A percentile compares a stretch with the other conserved stretches of the same genome.
These are phyloP conservation scores for Penicillium hesseltinei DNA, from an alignment of 2,329 filamentous ascomycete genomes.

Conservation along the genomic window DNA sequence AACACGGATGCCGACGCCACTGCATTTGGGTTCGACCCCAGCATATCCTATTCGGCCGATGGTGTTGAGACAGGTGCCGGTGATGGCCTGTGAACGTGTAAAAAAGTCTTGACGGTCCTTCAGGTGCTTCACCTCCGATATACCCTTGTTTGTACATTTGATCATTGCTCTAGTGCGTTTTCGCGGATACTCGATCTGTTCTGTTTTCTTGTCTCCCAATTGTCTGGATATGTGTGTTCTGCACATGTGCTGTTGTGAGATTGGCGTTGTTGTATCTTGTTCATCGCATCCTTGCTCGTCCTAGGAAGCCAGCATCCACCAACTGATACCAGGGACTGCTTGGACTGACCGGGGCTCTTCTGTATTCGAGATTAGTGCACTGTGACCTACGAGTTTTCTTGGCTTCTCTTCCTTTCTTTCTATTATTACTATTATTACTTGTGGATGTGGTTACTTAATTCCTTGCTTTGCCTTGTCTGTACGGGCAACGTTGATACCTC, in stretches of 20 bases:
- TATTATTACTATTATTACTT: constrained; percentile 32
- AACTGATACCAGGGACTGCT: constrained; percentile 18
- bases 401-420: constrained; percentile 26
- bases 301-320: constrained; percentile 9
- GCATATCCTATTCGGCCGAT: constrained; percentile 39
- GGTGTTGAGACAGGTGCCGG: constrained; percentile 45
- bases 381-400: constrained; percentile 31
- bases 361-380: constrained; percentile 30
- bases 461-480: constrained; percentile 16
- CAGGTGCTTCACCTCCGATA: constrained; percentile 36
- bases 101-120: constrained; percentile 34
- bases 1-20: constrained; percentile 52
- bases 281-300: constrained; percentile 26
- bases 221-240: constrained; percentile 32
- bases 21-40: constrained; percentile 45
- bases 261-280: constrained; percentile 39
- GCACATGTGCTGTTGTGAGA: constrained; percentile 26
- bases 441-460: constrained; percentile 27
- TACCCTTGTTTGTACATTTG: constrained; percentile 43
- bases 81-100: constrained; percentile 38
- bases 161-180: constrained; percentile 27
- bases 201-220: constrained; percentile 25
- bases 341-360: constrained; percentile 13
- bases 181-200: constrained; percentile 20
- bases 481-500: constrained; percentile 15